phyloP scores from a whole-genome alignment of 257 asterid genomes.

The Eustoma russellianum region DNA sequence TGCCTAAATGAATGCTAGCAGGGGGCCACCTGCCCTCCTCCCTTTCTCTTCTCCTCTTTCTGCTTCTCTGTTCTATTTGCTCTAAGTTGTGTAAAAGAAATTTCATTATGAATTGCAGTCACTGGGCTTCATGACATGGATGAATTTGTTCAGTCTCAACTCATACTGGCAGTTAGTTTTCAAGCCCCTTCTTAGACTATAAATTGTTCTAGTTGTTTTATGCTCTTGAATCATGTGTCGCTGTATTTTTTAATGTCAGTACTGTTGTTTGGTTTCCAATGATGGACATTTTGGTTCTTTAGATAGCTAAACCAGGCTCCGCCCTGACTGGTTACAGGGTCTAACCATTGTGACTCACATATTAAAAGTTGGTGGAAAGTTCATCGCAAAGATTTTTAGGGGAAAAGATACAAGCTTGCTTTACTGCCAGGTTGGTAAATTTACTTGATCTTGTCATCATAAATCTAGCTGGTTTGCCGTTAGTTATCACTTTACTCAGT shows the following conservation, averaged over 20 bases:
- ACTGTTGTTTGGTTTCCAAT: too few species aligned
- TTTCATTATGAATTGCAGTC: constrained; percentile 37
- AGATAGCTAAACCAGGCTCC: constrained; percentile 16
- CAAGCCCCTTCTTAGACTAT: not conserved
- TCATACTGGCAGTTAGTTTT: constrained; percentile 78
- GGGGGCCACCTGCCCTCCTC: too few species aligned
- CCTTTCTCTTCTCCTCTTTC: not conserved
- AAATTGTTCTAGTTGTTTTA: too few species aligned
- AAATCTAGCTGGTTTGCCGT: not conserved
- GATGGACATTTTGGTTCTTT: not conserved
- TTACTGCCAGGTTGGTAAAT: constrained; percentile 69
- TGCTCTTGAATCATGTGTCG: too few species aligned
- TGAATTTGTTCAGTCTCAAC: constrained; percentile 97
- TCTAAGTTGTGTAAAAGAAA: constrained; percentile 1
- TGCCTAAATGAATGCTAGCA: constrained; percentile 2
- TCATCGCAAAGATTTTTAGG: constrained; percentile 90
- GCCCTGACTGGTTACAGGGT: constrained; percentile 53
- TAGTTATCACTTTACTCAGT: not conserved
- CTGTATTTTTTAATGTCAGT: too few species aligned
- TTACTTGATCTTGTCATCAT: not conserved
- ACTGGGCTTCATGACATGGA: constrained; percentile 99
- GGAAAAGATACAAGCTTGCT: constrained; percentile 98
- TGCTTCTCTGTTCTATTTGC: not conserved
- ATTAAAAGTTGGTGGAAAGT: constrained; percentile 81
- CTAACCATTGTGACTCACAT: constrained; percentile 90